These are phyloP conservation scores for Prosopis cineraria DNA, from an alignment of 306 rosid species.

Conservation along the genomic window DNA sequence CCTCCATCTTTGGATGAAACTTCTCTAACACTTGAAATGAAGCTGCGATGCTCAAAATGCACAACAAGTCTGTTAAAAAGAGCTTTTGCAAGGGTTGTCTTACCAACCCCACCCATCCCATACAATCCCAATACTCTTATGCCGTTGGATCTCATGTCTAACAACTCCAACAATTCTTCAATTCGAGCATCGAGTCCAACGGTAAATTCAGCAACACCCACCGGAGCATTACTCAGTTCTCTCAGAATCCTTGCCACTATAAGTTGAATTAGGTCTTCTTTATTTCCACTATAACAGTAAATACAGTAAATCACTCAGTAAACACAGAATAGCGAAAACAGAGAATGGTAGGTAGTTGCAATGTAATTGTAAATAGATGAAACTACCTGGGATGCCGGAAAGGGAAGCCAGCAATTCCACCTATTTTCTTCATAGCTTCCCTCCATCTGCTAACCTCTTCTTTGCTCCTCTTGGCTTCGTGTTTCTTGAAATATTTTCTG, in stretches of 20 bases:
- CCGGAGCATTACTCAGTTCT: conserved; percentile 40
- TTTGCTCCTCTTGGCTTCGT: background rate
- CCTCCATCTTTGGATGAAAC: conserved; percentile 40
- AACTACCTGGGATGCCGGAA: conserved; percentile 6
- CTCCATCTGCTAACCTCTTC: conserved; percentile 35
- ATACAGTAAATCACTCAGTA: background rate
- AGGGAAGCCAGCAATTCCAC: conserved; percentile 42
- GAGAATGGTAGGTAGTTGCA: background rate
- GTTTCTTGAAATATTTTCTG: conserved; percentile 17
- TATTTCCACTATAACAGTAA: conserved; percentile 22
- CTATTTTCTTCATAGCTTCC: conserved; percentile 43
- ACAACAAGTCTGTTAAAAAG: conserved; percentile 49
- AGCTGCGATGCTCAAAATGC: conserved; percentile 43
- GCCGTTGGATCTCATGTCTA: conserved; percentile 48
- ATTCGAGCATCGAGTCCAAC: conserved; percentile 61
- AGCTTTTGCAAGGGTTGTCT: conserved; percentile 69
- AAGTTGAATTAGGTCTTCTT: conserved; percentile 11
- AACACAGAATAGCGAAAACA: background rate
- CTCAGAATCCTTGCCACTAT: conserved; percentile 34
- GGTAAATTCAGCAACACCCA: conserved; percentile 39
- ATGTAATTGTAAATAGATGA: too few species aligned
- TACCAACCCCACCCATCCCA: conserved; percentile 79
- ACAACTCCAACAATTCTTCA: conserved; percentile 19
- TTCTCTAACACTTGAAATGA: conserved; percentile 56
- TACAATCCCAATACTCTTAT: conserved; percentile 53